phyloP scores from a whole-genome alignment of 192 early-diverging fungal genomes.

The Pilaira anomala region DNA sequence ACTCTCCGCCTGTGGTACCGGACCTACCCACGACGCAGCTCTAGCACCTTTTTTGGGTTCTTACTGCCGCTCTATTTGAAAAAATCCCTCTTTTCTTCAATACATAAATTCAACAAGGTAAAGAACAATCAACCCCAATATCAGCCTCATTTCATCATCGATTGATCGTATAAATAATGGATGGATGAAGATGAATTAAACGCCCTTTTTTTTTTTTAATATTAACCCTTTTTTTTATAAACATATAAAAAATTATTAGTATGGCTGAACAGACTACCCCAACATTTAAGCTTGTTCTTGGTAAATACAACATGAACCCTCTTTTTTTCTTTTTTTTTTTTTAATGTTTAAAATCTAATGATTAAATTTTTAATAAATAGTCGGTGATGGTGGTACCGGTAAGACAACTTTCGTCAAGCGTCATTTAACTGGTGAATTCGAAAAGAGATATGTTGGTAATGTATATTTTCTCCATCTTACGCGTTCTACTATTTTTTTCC shows the following conservation, averaged over 20 bases:
- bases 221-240: too few species aligned
- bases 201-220: too few species aligned
- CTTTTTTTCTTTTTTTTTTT: background rate
- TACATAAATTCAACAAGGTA: too few species aligned
- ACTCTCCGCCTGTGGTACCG: too few species aligned
- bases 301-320: slow-evolving; percentile 38
- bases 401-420: slow-evolving; percentile 99
- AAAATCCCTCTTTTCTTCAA: too few species aligned
- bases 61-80: too few species aligned
- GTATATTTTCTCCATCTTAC: background rate
- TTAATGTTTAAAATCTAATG: background rate
- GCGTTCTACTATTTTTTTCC: background rate
- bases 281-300: slow-evolving; percentile 89
- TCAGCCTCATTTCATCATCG: too few species aligned
- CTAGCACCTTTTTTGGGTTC: too few species aligned
- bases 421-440: slow-evolving; percentile 99
- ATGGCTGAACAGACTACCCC: slow-evolving; percentile 48
- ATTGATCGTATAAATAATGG: too few species aligned
- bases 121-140: too few species aligned
- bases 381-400: slow-evolving; percentile 98
- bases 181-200: too few species aligned
- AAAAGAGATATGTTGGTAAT: slow-evolving; percentile 99
- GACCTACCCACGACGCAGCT: too few species aligned
- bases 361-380: slow-evolving; percentile 33
- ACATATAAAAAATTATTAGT: background rate